phyloP scores from a whole-genome alignment of 1,284 basidiomycete species.

The Xerocomus minutiporus region DNA sequence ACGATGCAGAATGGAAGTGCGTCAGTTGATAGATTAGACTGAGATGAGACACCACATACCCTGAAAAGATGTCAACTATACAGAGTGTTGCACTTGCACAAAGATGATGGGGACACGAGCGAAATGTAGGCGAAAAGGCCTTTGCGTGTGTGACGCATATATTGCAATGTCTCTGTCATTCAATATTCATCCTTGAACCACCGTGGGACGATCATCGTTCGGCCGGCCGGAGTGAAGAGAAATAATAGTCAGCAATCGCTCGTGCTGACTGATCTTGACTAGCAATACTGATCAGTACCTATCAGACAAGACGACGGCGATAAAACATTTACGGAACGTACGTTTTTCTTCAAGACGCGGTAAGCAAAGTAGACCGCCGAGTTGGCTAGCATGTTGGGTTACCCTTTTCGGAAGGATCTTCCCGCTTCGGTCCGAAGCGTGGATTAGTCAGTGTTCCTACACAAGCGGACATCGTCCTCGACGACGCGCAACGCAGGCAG shows the following conservation, averaged over 20 bases:
- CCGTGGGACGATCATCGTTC: neutral
- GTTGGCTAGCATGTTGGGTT: no score
- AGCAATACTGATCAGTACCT: no score
- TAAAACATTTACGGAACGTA: neutral
- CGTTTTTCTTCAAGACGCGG: neutral
- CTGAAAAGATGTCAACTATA: neutral
- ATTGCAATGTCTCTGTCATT: neutral
- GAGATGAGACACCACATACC: neutral
- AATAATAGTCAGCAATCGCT: neutral
- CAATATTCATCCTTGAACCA: neutral
- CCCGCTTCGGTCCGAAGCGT: neutral
- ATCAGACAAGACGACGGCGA: neutral
- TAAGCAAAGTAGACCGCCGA: neutral
- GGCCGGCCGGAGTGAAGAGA: neutral
- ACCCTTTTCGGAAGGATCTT: neutral
- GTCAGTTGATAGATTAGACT: neutral
- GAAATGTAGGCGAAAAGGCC: neutral
- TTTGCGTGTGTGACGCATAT: neutral
- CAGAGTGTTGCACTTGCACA: neutral
- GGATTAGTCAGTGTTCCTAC: slow-evolving; percentile 1
- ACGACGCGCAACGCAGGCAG: neutral
- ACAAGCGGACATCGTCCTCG: neutral
- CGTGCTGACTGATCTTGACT: neutral
- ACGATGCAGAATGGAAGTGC: neutral
- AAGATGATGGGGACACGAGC: neutral